Evolutionary conservation across 495 filamentous ascomycete species (phyloP).

Genomic region (Penicillium verhagenii): DNA sequence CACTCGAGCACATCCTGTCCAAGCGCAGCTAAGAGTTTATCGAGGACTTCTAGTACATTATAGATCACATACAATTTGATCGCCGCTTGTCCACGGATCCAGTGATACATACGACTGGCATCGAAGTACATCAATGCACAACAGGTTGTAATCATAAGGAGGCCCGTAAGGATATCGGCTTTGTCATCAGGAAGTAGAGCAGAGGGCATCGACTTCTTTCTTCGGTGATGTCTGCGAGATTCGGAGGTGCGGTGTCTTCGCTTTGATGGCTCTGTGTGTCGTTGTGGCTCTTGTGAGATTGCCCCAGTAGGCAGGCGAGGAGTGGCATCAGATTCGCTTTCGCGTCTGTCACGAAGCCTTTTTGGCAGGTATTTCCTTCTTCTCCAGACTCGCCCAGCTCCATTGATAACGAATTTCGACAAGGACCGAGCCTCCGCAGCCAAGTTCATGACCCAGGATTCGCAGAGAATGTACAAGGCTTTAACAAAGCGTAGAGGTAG

Average conservation of each 20-base stretch:
- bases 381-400: constrained; percentile 75
- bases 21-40: constrained; percentile 83
- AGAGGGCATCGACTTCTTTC: constrained; percentile 82
- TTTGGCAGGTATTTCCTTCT: constrained; percentile 44
- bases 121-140: constrained; percentile 87
- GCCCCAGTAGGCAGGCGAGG: constrained; percentile 14
- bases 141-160: constrained; percentile 81
- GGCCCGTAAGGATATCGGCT: constrained; percentile 87
- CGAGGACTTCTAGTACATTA: constrained; percentile 88
- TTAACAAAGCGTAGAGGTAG: constrained; percentile 87
- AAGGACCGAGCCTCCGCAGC: constrained; percentile 65
- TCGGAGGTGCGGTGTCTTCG: constrained; percentile 33
- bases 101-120: constrained; percentile 97
- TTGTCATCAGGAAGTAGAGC: constrained; percentile 84
- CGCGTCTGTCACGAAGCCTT: constrained; percentile 12
- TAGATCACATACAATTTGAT: constrained; percentile 99
- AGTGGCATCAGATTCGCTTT: constrained; percentile 27
- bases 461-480: constrained; percentile 69
- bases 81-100: constrained; percentile 90
- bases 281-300: constrained; percentile 21
- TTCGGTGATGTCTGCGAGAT: constrained; percentile 55
- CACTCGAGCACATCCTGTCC: constrained; percentile 97
- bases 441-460: constrained; percentile 68
- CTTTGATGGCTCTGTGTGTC: constrained; percentile 22
- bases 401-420: constrained; percentile 69